Conservation (phyloP, 345 rosid genomes). For the Bruguiera sexangula region DNA sequence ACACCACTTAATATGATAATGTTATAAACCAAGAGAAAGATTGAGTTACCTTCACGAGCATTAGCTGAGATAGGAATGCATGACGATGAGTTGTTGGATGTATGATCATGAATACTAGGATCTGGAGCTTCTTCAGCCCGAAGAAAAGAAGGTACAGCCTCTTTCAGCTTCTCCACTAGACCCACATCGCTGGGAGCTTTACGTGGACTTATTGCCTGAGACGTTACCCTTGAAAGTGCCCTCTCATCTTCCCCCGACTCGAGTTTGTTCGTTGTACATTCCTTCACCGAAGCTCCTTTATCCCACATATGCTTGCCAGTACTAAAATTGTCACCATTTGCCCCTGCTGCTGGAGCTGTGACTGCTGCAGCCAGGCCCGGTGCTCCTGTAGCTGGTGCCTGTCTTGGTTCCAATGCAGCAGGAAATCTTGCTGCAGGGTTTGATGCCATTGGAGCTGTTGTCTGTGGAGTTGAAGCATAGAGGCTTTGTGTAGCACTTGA, state of each 20-base stretch:
- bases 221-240: conserved; percentile 59
- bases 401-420: background rate
- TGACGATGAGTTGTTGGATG: conserved; percentile 29
- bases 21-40: background rate
- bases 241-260: conserved; percentile 76
- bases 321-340: background rate
- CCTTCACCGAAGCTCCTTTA: conserved; percentile 79
- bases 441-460: conserved; percentile 10
- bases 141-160: conserved; percentile 47
- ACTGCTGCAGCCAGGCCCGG: conserved; percentile 1
- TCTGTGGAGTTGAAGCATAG: conserved; percentile 23
- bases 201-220: conserved; percentile 59
- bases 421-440: background rate
- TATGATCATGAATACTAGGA: conserved; percentile 18
- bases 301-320: conserved; percentile 39
- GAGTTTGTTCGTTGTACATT: conserved; percentile 53
- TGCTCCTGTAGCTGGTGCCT: conserved; percentile 9
- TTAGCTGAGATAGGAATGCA: conserved; percentile 33
- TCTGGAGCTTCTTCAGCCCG: conserved; percentile 26
- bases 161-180: conserved; percentile 46
- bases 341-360: conserved; percentile 11
- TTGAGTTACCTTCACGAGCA: conserved; percentile 42
- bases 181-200: conserved; percentile 34
- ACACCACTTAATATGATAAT: background rate
- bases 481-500: conserved; percentile 50